Evolutionary conservation across 1,139 yeast genomes (phyloP).

Genomic region (Hemisphaericaspora subhashii): DNA sequence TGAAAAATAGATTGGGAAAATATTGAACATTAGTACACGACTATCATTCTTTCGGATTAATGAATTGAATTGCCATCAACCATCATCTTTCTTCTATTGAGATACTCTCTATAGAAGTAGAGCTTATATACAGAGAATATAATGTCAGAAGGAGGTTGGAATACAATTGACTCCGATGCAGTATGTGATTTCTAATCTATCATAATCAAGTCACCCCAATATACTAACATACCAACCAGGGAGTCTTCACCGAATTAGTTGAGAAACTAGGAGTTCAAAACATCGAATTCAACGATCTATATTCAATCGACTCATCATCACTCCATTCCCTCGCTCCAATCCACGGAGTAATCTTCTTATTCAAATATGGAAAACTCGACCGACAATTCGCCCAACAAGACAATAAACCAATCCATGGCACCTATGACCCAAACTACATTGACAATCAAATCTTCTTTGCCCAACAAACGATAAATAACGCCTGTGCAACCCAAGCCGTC

Average conservation of each 20-base stretch:
- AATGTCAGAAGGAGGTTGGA: constrained; percentile 48
- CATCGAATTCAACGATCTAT: constrained; percentile 61
- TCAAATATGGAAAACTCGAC: constrained; percentile 54
- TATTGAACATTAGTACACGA: constrained; percentile 1
- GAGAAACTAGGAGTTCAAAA: constrained; percentile 57
- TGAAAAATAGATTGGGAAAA: not conserved
- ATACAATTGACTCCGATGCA: constrained; percentile 72
- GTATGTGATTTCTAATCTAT: constrained; percentile 31
- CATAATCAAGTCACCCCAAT: no score
- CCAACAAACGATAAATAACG: constrained; percentile 65
- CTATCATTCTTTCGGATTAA: not conserved
- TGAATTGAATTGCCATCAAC: not conserved
- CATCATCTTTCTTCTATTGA: no score
- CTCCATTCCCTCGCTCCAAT: constrained; percentile 43
- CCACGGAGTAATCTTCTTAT: constrained; percentile 63
- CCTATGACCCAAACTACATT: constrained; percentile 41
- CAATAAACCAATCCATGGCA: constrained; percentile 44
- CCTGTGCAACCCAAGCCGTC: constrained; percentile 82
- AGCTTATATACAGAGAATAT: no score
- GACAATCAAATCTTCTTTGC: constrained; percentile 55
- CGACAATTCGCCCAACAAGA: constrained; percentile 26
- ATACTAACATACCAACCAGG: constrained; percentile 31
- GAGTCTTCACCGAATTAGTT: constrained; percentile 68
- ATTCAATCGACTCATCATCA: constrained; percentile 52
- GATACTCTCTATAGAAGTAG: no score